phyloP scores from a whole-genome alignment of 495 filamentous ascomycete genomes.

The Lichina pygmaea region DNA sequence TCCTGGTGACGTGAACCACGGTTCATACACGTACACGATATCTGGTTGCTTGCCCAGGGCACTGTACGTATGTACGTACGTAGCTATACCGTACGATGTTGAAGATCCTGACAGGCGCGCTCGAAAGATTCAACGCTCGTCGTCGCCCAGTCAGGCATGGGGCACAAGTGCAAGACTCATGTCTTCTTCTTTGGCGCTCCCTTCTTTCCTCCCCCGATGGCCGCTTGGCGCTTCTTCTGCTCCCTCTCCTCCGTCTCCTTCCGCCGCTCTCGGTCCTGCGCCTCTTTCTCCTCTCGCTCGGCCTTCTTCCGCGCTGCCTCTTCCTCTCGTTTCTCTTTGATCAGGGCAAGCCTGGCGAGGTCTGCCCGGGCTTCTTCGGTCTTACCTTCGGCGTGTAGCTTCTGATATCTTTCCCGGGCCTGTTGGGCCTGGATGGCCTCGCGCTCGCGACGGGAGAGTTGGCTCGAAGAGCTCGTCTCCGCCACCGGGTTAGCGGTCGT shows the following conservation, averaged over 20 bases:
- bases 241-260: slow-evolving; percentile 15
- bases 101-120: no score
- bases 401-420: slow-evolving; percentile 73
- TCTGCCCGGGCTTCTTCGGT: slow-evolving; percentile 92
- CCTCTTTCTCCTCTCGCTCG: slow-evolving; percentile 16
- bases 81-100: no score
- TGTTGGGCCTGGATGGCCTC: slow-evolving; percentile 73
- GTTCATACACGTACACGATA: no score
- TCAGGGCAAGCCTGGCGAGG: slow-evolving; percentile 50
- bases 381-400: slow-evolving; percentile 86
- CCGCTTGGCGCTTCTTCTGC: slow-evolving; percentile 38
- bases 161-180: background rate
- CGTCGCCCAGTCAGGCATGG: no score
- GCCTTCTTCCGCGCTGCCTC: slow-evolving; percentile 59
- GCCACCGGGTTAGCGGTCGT: slow-evolving; percentile 13
- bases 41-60: no score
- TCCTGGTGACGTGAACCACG: no score
- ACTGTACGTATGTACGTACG: no score
- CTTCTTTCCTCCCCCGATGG: slow-evolving; percentile 14
- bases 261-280: slow-evolving; percentile 10
- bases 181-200: background rate
- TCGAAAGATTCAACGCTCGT: no score
- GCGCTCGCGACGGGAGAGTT: slow-evolving; percentile 57
- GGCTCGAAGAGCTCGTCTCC: slow-evolving; percentile 10
- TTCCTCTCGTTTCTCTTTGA: slow-evolving; percentile 64